Conservation (phyloP, 495 filamentous ascomycete genomes). For the Margaritispora aquatica region DNA sequence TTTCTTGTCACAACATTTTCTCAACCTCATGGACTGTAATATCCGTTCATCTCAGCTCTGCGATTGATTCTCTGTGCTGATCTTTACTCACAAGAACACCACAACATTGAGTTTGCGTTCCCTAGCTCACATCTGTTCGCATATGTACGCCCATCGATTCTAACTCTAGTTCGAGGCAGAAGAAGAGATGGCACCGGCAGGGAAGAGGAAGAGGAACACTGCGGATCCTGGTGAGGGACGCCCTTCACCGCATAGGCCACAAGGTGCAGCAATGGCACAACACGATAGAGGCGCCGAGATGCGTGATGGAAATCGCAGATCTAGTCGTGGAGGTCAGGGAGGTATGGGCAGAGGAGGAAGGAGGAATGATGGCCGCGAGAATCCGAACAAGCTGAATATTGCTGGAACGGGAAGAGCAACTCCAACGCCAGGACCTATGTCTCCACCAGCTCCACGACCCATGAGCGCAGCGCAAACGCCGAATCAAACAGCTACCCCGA, state of each 20-base stretch:
- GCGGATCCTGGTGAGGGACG: conserved; percentile 37
- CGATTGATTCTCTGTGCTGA: conserved; percentile 1
- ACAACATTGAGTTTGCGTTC: not conserved
- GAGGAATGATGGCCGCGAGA: conserved; percentile 18
- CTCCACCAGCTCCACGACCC: conserved; percentile 33
- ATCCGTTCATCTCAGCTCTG: not conserved
- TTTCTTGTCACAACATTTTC: not conserved
- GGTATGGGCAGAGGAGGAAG: conserved; percentile 19
- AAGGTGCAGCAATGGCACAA: conserved; percentile 39
- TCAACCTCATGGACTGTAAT: not conserved
- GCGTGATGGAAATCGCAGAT: conserved; percentile 16
- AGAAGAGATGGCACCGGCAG: conserved; percentile 19
- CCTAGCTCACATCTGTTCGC: conserved; percentile 2
- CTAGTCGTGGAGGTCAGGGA: conserved; percentile 21
- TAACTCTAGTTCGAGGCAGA: conserved; percentile 9
- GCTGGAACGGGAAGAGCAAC: conserved; percentile 10
- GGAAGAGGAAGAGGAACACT: conserved; percentile 45
- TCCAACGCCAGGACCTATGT: conserved; percentile 24
- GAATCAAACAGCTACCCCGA: conserved; percentile 20
- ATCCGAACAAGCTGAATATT: conserved; percentile 15
- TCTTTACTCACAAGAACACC: not conserved
- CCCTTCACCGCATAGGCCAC: conserved; percentile 47
- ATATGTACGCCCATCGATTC: conserved; percentile 15
- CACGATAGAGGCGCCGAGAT: conserved; percentile 31
- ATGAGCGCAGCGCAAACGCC: conserved; percentile 34